These are phyloP conservation scores for Alternaria atra DNA, from an alignment of 2,329 filamentous ascomycete genomes.

Conservation along the genomic window DNA sequence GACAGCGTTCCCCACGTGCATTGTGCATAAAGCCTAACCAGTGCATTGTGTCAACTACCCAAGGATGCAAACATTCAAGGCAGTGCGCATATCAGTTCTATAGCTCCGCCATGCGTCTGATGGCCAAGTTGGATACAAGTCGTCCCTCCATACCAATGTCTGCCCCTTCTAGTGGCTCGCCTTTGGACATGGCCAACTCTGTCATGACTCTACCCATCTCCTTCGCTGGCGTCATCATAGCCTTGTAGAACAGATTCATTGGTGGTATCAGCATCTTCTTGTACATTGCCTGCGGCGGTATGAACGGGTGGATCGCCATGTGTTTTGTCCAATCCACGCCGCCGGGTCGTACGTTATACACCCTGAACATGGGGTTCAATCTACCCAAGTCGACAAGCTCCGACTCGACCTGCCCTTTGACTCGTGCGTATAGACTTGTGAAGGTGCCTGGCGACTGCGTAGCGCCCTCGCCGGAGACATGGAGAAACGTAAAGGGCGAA, in stretches of 20 bases:
- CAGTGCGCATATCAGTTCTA: slow-evolving; percentile 3
- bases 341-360: slow-evolving; percentile 67
- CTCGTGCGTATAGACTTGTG: slow-evolving; percentile 66
- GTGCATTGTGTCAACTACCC: neutral
- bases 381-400: slow-evolving; percentile 64
- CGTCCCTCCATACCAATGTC: slow-evolving; percentile 53
- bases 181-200: slow-evolving; percentile 60
- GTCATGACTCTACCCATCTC: slow-evolving; percentile 60
- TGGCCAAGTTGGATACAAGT: slow-evolving; percentile 51
- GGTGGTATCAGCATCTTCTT: slow-evolving; percentile 28
- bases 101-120: slow-evolving; percentile 52
- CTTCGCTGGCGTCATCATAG: slow-evolving; percentile 56
- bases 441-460: slow-evolving; percentile 65
- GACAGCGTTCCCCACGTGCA: slow-evolving; percentile 29
- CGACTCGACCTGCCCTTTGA: slow-evolving; percentile 74
- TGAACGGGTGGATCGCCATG: slow-evolving; percentile 51
- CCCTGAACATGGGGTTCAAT: slow-evolving; percentile 59
- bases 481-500: slow-evolving; percentile 73
- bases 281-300: slow-evolving; percentile 38
- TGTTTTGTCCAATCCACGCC: slow-evolving; percentile 63
- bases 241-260: slow-evolving; percentile 42
- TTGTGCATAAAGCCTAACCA: neutral
- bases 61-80: no score
- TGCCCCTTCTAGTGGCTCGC: slow-evolving; percentile 49
- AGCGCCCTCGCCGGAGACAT: slow-evolving; percentile 72